Evolutionary conservation across 352 stramenopile genomes (phyloP).

Genomic region (Phytophthora fragariaefolia): DNA sequence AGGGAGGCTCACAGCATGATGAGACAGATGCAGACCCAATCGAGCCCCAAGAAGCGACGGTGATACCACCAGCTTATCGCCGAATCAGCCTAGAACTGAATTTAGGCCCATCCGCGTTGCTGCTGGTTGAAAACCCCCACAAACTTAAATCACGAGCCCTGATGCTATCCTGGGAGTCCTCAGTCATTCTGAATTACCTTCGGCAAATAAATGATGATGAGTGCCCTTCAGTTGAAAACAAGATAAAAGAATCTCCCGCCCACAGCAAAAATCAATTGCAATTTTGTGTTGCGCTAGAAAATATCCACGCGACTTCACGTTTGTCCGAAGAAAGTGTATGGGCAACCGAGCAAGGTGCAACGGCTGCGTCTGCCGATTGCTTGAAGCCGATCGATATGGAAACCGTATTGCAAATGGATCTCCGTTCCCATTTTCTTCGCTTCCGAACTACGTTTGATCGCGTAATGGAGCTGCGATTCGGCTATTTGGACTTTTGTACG

Average conservation of each 20-base stretch:
- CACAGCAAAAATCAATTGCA: constrained; percentile 64
- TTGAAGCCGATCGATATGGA: constrained; percentile 82
- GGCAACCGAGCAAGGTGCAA: constrained; percentile 48
- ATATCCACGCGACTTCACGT: constrained; percentile 78
- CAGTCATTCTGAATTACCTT: constrained; percentile 67
- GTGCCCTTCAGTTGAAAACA: constrained; percentile 25
- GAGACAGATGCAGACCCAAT: constrained; percentile 13
- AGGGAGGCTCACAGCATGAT: constrained; percentile 4
- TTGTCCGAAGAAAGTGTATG: constrained; percentile 82
- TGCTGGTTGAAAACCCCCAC: constrained; percentile 79
- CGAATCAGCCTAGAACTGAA: constrained; percentile 63
- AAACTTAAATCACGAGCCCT: constrained; percentile 76
- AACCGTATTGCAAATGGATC: constrained; percentile 71
- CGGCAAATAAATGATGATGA: constrained; percentile 50
- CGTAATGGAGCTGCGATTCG: constrained; percentile 83
- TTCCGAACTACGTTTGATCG: constrained; percentile 79
- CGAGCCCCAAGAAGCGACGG: constrained; percentile 10
- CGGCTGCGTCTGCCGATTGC: constrained; percentile 64
- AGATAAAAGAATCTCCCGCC: constrained; percentile 24
- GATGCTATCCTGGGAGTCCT: constrained; percentile 84
- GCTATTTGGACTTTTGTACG: constrained; percentile 85
- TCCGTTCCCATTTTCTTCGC: constrained; percentile 62
- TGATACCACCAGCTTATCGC: constrained; percentile 42
- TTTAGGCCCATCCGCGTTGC: constrained; percentile 66
- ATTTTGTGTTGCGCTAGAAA: constrained; percentile 63